These are phyloP conservation scores for Vishniacozyma victoriae DNA, from an alignment of 768 basidiomycete genomes.

Conservation along the genomic window DNA sequence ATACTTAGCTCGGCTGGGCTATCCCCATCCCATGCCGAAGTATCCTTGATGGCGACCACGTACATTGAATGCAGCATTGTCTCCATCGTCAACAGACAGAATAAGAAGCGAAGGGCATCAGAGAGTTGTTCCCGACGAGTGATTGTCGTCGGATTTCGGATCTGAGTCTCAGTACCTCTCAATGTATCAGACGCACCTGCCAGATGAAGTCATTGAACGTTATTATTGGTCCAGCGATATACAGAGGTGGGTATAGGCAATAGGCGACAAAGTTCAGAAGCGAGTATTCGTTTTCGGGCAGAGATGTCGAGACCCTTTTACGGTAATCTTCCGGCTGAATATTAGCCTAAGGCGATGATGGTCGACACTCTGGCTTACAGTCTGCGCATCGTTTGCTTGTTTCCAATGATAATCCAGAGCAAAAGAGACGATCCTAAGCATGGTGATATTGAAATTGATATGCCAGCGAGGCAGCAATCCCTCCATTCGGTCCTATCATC, in stretches of 20 bases:
- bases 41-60: slow-evolving; percentile 89
- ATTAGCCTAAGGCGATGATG: neutral
- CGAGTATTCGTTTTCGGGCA: slow-evolving; percentile 59
- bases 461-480: slow-evolving; percentile 91
- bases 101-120: slow-evolving; percentile 67
- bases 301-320: slow-evolving; percentile 57
- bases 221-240: slow-evolving; percentile 92
- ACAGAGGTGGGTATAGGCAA: slow-evolving; percentile 84
- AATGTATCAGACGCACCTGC: slow-evolving; percentile 59
- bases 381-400: slow-evolving; percentile 42
- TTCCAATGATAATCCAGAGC: slow-evolving; percentile 86
- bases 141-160: slow-evolving; percentile 58
- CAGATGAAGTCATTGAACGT: slow-evolving; percentile 92
- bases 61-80: slow-evolving; percentile 89
- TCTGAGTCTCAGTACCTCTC: slow-evolving; percentile 48
- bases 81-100: slow-evolving; percentile 78
- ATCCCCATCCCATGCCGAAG: slow-evolving; percentile 61
- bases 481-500: slow-evolving; percentile 39
- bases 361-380: neutral
- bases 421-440: slow-evolving; percentile 87
- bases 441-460: slow-evolving; percentile 89
- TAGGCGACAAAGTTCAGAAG: slow-evolving; percentile 74
- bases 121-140: slow-evolving; percentile 47
- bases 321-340: slow-evolving; percentile 54
- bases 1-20: slow-evolving; percentile 75